These are phyloP conservation scores for Leccinellum albellum DNA, from an alignment of 768 basidiomycete species.

Conservation along the genomic window DNA sequence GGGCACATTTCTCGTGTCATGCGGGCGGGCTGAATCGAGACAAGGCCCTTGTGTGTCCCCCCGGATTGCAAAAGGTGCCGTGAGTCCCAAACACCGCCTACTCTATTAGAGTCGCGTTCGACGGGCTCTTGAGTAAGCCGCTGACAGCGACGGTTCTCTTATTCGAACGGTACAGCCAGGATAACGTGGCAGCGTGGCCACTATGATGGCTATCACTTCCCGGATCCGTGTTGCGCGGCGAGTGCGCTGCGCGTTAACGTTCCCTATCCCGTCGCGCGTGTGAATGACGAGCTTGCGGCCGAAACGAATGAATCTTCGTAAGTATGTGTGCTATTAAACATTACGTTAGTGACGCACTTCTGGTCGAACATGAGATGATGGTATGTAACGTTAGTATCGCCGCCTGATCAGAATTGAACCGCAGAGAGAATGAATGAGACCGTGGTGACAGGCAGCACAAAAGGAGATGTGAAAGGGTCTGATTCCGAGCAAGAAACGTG, in stretches of 20 bases:
- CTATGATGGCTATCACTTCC: slow-evolving; percentile 7
- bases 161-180: slow-evolving; percentile 9
- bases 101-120: slow-evolving; percentile 12
- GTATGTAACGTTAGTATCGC: not conserved
- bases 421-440: not conserved
- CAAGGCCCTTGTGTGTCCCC: not conserved
- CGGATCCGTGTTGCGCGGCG: slow-evolving; percentile 8
- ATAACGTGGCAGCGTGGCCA: slow-evolving; percentile 10
- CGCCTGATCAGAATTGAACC: not conserved
- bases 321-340: not conserved
- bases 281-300: slow-evolving; percentile 7
- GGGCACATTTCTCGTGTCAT: slow-evolving; percentile 7
- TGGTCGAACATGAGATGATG: not conserved
- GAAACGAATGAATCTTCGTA: not conserved
- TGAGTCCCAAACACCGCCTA: not conserved
- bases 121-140: slow-evolving; percentile 10
- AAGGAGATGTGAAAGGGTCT: not conserved
- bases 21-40: slow-evolving; percentile 4
- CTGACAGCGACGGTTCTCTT: not conserved
- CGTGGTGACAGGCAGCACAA: not conserved
- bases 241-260: not conserved
- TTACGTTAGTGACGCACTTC: slow-evolving; percentile 13
- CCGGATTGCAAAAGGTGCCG: slow-evolving; percentile 6
- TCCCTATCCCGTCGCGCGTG: slow-evolving; percentile 8
- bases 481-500: not conserved